These are phyloP conservation scores for Nemania serpens DNA, from an alignment of 2,329 filamentous ascomycete genomes.

Conservation along the genomic window DNA sequence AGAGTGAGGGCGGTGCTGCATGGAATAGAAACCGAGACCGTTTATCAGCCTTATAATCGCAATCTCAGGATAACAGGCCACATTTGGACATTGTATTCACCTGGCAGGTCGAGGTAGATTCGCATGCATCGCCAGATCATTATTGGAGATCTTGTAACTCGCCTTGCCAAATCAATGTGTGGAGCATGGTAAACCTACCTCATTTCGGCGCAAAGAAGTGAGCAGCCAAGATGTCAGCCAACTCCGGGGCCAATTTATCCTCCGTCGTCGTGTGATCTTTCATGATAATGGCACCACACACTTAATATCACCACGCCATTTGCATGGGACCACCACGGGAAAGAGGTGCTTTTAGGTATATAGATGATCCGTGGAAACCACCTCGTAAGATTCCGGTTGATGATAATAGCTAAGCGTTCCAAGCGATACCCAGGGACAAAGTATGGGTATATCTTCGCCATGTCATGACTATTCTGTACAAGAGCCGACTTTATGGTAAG, in stretches of 20 bases:
- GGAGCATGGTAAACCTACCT: background rate
- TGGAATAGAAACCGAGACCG: background rate
- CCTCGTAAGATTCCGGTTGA: slow-evolving; percentile 1
- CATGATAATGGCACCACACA: slow-evolving; percentile 23
- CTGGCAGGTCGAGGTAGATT: slow-evolving; percentile 10
- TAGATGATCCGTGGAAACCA: slow-evolving; percentile 5
- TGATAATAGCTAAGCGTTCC: too few species aligned
- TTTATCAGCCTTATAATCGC: slow-evolving; percentile 1
- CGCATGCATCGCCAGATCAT: slow-evolving; percentile 4
- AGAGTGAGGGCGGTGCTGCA: background rate
- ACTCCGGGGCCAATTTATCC: background rate
- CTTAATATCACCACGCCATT: slow-evolving; percentile 22
- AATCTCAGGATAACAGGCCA: background rate
- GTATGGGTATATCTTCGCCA: too few species aligned
- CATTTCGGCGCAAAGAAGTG: background rate
- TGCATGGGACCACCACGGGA: slow-evolving; percentile 12
- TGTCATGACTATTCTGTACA: background rate
- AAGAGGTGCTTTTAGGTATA: background rate
- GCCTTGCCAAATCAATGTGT: slow-evolving; percentile 4
- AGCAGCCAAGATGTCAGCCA: background rate
- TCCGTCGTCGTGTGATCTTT: slow-evolving; percentile 26
- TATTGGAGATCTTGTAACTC: slow-evolving; percentile 1
- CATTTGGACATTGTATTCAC: slow-evolving; percentile 10
- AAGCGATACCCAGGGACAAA: too few species aligned
- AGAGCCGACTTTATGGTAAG: slow-evolving; percentile 1